phyloP scores from a whole-genome alignment of 1,284 basidiomycete species.

The Heterobasidion parviporum region DNA sequence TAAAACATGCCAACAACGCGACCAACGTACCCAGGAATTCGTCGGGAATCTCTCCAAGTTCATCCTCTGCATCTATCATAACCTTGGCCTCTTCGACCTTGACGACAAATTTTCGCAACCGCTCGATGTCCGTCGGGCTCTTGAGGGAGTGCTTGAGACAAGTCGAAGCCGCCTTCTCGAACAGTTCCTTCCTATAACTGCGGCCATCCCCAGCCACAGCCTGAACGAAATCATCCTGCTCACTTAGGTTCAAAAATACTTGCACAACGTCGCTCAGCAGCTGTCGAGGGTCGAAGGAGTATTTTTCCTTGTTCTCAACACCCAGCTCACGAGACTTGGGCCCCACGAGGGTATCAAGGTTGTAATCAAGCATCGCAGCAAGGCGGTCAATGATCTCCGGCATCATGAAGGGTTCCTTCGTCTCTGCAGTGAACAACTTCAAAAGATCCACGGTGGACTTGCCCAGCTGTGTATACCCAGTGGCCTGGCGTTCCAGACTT shows the following conservation, averaged over 20 bases:
- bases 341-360: constrained; percentile 85
- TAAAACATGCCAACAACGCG: constrained; percentile 4
- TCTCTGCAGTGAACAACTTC: constrained; percentile 88
- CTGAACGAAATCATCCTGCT: constrained; percentile 73
- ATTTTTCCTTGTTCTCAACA: constrained; percentile 84
- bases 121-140: constrained; percentile 72
- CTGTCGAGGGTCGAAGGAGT: constrained; percentile 81
- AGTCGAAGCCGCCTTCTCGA: constrained; percentile 74
- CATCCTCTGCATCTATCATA: constrained; percentile 81
- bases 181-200: constrained; percentile 82
- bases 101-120: constrained; percentile 64
- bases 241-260: constrained; percentile 86
- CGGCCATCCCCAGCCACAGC: constrained; percentile 92
- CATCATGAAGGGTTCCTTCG: constrained; percentile 90
- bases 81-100: constrained; percentile 82
- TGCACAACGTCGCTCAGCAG: constrained; percentile 86
- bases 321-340: constrained; percentile 79
- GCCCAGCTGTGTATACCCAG: constrained; percentile 81
- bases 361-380: constrained; percentile 97
- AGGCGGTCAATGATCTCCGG: constrained; percentile 94
- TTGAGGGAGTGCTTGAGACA: constrained; percentile 67
- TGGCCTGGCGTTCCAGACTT: constrained; percentile 75
- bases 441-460: constrained; percentile 85
- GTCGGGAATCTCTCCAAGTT: constrained; percentile 90
- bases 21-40: constrained; percentile 77